These are phyloP conservation scores for Liriodendron chinense DNA, from an alignment of 164 flowering plant species.

Conservation along the genomic window DNA sequence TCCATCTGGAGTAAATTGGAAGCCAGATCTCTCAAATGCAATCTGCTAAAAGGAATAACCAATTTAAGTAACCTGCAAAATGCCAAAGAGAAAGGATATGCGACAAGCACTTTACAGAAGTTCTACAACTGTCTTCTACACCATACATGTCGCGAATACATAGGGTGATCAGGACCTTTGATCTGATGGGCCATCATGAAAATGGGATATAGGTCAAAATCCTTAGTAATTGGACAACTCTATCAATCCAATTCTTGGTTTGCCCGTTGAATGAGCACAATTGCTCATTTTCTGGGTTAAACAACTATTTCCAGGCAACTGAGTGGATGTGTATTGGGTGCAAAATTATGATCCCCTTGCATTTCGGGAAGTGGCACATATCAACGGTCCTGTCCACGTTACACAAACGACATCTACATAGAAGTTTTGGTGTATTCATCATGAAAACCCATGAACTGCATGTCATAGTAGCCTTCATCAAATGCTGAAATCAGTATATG, in stretches of 20 bases:
- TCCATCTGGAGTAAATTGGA: constrained; percentile 80
- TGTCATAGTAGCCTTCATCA: not conserved
- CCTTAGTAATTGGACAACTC: no score
- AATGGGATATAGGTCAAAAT: no score
- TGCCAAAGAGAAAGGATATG: not conserved
- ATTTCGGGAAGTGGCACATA: not conserved
- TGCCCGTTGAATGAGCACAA: not conserved
- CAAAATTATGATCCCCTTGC: not conserved
- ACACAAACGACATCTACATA: no score
- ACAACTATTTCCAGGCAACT: not conserved
- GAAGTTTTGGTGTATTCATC: not conserved
- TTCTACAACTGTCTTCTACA: not conserved
- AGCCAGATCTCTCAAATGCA: constrained; percentile 44
- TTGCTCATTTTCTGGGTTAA: not conserved
- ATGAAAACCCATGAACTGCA: not conserved
- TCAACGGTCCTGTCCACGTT: not conserved
- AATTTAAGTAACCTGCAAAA: constrained; percentile 1
- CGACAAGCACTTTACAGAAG: not conserved
- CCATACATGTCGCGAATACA: no score
- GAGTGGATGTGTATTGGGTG: not conserved
- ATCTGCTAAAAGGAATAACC: constrained; percentile 35
- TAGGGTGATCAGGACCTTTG: no score
- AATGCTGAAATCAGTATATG: not conserved
- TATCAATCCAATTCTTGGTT: not conserved
- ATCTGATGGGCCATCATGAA: no score